Percentiles rank a stretch among this genome's conserved stretches.
Evolutionary conservation across 805 yeast species (phyloP).

Genomic region (Dipodascus geniculatus): DNA sequence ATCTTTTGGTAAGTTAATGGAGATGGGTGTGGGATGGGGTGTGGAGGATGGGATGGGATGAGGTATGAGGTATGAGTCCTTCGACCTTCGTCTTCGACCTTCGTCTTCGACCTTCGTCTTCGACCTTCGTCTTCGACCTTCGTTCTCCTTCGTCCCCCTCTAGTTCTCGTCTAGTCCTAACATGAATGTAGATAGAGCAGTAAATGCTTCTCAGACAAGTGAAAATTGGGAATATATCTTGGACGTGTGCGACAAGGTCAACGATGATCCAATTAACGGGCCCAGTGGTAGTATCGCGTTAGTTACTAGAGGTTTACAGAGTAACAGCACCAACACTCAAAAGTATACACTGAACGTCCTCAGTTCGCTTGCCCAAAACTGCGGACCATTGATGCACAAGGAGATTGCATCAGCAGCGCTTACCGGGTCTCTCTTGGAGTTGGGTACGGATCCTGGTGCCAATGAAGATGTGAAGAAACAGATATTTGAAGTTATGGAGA

Average conservation of each 20-base stretch:
- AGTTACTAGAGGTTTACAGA: slow-evolving; percentile 36
- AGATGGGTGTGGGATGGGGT: no score
- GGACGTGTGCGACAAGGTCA: slow-evolving; percentile 56
- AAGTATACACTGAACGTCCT: slow-evolving; percentile 41
- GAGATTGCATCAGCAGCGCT: slow-evolving; percentile 49
- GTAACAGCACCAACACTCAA: slow-evolving; percentile 52
- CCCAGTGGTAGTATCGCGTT: slow-evolving; percentile 35
- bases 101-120: no score
- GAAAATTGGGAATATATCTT: slow-evolving; percentile 61
- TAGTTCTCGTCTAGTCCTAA: no score
- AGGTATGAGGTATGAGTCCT: no score
- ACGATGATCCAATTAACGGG: slow-evolving; percentile 47
- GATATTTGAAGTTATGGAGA: slow-evolving; percentile 55
- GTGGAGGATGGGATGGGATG: no score
- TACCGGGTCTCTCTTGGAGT: slow-evolving; percentile 34
- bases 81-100: no score
- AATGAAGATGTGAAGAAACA: slow-evolving; percentile 59
- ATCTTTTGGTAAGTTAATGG: not conserved
- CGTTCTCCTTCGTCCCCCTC: no score
- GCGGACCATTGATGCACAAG: slow-evolving; percentile 57
- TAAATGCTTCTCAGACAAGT: slow-evolving; percentile 48
- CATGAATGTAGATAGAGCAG: slow-evolving; percentile 34
- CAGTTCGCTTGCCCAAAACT: slow-evolving; percentile 60
- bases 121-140: no score
- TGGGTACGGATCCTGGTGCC: slow-evolving; percentile 42